Base-by-base conservation (phyloP, 1,284 basidiomycete species). In the Phellinidium pouzarii region DNA sequence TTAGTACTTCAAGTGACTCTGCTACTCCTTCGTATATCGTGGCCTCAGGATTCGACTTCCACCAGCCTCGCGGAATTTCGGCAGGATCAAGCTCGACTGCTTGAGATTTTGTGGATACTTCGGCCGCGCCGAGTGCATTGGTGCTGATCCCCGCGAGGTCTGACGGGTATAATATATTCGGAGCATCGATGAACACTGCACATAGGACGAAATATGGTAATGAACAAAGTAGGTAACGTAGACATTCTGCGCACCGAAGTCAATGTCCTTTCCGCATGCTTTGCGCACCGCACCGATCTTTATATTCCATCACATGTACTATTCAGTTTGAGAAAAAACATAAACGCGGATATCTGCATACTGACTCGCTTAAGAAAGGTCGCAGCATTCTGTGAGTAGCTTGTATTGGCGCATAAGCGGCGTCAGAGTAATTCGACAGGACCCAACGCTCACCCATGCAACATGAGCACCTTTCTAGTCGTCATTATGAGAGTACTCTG, bases 351-450 rank as follows among this genome's bases (percentile, higher is more conserved):
- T 27, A 41, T 4, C 19, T 37, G 25, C 12, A 26, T 5, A 66
- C 79, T 61, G 54, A 88, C 91, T 66, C 88, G 78, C 71, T 89
- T 92, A 63, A 77, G 84, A 68, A 92, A 87, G 59, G 91, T 84
- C 48, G 62, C 71, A 3, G 82, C 86, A 61, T 88, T 93, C 66
- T 94, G 91, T 4, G 88, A 81, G 65, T 87, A 91, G 19, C 91
- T n/a, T 92, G 57, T 60, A 14, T 62, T 57, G 54, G 66, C 58
- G 22, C n/a, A n/a, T n/a, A n/a, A n/a, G n/a, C n/a, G n/a, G n/a
- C n/a, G 67, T 59, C 48, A 66, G 60, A 48, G 22, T 34, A 23
- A 25, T 38, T 9, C 29, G 22, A 26, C 34, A 44, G 14, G 44
- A 34, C 20, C 49, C 37, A 40, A 56, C 42, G 23, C 25, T 14